Evolutionary conservation across 192 early-diverging fungal species (phyloP).

Genomic region (Gonapodya sp.): DNA sequence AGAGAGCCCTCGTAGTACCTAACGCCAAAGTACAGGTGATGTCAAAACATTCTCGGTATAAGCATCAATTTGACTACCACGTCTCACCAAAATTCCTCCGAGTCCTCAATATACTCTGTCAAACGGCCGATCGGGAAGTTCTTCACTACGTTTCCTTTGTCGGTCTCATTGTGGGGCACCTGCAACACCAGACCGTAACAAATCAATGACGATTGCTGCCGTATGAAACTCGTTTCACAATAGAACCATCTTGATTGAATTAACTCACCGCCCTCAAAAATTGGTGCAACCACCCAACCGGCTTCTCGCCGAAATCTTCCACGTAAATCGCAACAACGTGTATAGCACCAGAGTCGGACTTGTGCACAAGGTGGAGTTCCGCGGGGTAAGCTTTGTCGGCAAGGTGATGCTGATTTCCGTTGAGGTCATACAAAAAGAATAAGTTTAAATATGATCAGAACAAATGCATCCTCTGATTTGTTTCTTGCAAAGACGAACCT

Average conservation of each 20-base stretch:
- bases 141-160: neutral
- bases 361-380: neutral
- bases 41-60: too few species aligned
- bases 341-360: neutral
- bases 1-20: neutral
- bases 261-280: neutral
- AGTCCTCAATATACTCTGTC: neutral
- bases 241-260: neutral
- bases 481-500: too few species aligned
- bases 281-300: neutral
- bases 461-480: too few species aligned
- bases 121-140: neutral
- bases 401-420: neutral
- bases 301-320: neutral
- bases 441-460: neutral
- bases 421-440: neutral
- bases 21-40: too few species aligned
- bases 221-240: neutral
- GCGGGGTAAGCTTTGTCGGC: neutral
- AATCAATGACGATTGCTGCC: neutral
- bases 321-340: neutral
- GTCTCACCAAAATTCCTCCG: neutral
- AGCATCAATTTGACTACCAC: too few species aligned
- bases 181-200: too few species aligned
- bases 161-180: neutral